These are phyloP conservation scores for Eucalyptus lansdowneana DNA, from an alignment of 345 rosid genomes.

Conservation along the genomic window DNA sequence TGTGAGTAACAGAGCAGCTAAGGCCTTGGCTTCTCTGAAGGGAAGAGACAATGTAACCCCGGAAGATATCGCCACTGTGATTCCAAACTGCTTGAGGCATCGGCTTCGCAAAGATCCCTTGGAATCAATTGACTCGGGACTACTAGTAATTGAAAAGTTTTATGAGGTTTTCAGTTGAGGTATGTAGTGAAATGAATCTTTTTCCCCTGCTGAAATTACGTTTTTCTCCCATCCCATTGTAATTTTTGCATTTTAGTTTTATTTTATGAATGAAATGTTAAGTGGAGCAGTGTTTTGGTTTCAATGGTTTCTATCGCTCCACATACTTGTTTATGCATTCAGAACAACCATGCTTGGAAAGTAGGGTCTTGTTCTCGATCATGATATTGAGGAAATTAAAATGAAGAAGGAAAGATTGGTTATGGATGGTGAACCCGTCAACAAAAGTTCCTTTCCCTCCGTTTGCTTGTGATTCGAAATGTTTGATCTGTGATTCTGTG, in stretches of 20 bases:
- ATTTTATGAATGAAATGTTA: not conserved
- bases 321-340: not conserved
- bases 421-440: not conserved
- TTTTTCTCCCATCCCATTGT: not conserved
- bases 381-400: not conserved
- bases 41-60: slow-evolving; percentile 71
- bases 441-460: not conserved
- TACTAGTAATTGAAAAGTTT: slow-evolving; percentile 77
- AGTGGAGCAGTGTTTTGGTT: not conserved
- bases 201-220: not conserved
- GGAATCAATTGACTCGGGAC: slow-evolving; percentile 92
- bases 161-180: slow-evolving; percentile 77
- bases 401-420: not conserved
- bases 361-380: not conserved
- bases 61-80: slow-evolving; percentile 94
- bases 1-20: slow-evolving; percentile 92
- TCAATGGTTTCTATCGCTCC: not conserved
- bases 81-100: slow-evolving; percentile 94
- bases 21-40: slow-evolving; percentile 85
- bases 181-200: not conserved
- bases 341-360: not conserved
- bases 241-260: not conserved
- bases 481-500: not conserved
- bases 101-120: slow-evolving; percentile 93
- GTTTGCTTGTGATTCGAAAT: not conserved